phyloP scores from a whole-genome alignment of 148 eudicot species.

The Hydrangea macrophylla region DNA sequence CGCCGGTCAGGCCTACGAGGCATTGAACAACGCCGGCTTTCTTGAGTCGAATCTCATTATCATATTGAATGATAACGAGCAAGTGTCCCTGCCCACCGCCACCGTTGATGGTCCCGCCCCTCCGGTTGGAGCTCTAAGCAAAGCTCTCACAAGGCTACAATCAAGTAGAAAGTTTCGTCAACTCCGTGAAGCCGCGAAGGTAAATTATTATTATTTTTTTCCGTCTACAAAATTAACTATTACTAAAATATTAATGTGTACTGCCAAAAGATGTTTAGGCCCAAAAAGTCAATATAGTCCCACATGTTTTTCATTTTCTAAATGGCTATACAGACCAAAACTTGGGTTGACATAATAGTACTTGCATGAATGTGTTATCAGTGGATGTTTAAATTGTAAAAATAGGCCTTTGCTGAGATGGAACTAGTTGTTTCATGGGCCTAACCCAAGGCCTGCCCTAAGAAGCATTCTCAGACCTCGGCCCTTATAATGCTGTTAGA shows the following conservation, averaged over 20 bases:
- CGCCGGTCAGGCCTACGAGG: slow-evolving; percentile 47
- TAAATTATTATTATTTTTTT: not conserved
- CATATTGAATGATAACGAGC: slow-evolving; percentile 34
- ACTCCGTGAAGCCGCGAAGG: slow-evolving; percentile 33
- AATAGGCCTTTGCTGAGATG: no score
- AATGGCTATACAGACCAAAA: no score
- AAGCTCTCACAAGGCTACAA: slow-evolving; percentile 29
- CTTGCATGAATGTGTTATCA: no score
- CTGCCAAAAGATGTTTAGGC: no score
- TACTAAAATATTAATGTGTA: not conserved
- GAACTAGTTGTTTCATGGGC: no score
- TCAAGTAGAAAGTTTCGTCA: slow-evolving; percentile 31
- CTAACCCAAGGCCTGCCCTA: no score
- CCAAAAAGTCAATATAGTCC: no score
- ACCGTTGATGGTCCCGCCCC: slow-evolving; percentile 47
- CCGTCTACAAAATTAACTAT: not conserved
- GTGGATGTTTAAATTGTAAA: no score
- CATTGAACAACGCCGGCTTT: slow-evolving; percentile 45
- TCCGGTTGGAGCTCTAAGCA: slow-evolving; percentile 43
- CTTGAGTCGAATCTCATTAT: slow-evolving; percentile 38
- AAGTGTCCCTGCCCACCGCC: slow-evolving; percentile 47
- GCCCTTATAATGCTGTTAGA: no score
- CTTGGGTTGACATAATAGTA: no score
- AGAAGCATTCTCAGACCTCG: no score
- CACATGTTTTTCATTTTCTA: no score